Percentiles rank a stretch among this genome's conserved stretches.
Evolutionary conservation across 1,139 yeast genomes (phyloP).

Genomic region (Sugiyamaella grinbergsii): DNA sequence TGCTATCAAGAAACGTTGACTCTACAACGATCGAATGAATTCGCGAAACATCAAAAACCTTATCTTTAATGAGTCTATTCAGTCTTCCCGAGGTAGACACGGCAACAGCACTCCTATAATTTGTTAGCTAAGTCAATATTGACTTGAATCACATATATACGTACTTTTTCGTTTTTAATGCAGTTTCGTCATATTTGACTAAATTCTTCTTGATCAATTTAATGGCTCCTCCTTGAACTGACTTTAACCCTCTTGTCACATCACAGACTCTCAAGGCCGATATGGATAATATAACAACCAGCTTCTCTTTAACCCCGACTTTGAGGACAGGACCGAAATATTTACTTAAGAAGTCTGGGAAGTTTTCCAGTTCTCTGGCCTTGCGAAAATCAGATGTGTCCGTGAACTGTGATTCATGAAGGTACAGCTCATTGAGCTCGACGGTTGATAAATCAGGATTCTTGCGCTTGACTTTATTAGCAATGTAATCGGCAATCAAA

Average conservation of each 20-base stretch:
- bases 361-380: constrained; percentile 52
- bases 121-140: not conserved
- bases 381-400: constrained; percentile 53
- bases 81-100: constrained; percentile 67
- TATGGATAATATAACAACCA: constrained; percentile 59
- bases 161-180: constrained; percentile 49
- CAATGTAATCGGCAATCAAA: constrained; percentile 61
- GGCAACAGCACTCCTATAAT: constrained; percentile 52
- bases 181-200: constrained; percentile 57
- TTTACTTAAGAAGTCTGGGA: constrained; percentile 48
- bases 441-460: constrained; percentile 61
- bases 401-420: constrained; percentile 52
- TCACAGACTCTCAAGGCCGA: constrained; percentile 78
- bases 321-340: constrained; percentile 22
- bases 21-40: constrained; percentile 58
- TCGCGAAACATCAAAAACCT: constrained; percentile 43
- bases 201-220: constrained; percentile 71
- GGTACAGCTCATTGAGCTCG: constrained; percentile 61
- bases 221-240: constrained; percentile 49
- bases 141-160: no score
- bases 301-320: constrained; percentile 36
- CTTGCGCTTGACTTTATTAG: constrained; percentile 52
- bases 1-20: constrained; percentile 62
- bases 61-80: constrained; percentile 52
- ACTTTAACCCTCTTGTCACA: constrained; percentile 52